Conservation (phyloP, 306 rosid species). For the Myrica gale region DNA sequence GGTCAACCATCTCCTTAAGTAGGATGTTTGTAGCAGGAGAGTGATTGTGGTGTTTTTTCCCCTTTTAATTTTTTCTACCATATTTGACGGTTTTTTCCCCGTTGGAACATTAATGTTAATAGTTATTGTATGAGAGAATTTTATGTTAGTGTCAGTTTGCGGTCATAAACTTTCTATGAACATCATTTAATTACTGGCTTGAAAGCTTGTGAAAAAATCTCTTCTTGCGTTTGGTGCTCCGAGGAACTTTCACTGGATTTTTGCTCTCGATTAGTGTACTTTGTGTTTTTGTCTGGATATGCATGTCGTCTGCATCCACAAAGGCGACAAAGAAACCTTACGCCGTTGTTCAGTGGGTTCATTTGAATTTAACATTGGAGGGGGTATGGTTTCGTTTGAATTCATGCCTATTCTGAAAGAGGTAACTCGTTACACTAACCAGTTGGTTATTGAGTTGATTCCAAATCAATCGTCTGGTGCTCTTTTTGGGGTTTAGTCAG, state of each 20-base stretch:
- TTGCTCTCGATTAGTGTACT: not conserved
- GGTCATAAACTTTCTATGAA: conserved; percentile 44
- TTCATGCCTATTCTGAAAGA: too few species aligned
- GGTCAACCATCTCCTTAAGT: conserved; percentile 51
- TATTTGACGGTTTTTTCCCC: conserved; percentile 46
- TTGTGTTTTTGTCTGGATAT: not conserved
- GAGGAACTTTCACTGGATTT: not conserved
- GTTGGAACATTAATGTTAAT: conserved; percentile 62
- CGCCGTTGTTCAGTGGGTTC: not conserved
- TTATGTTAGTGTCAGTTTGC: conserved; percentile 51
- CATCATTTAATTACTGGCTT: conserved; percentile 44
- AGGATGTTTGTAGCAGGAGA: conserved; percentile 69
- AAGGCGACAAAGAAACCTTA: not conserved
- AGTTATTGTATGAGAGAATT: conserved; percentile 61
- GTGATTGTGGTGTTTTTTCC: conserved; percentile 57
- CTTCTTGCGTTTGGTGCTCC: not conserved
- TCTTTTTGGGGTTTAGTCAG: too few species aligned
- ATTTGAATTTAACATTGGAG: too few species aligned
- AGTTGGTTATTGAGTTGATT: too few species aligned
- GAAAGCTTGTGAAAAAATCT: conserved; percentile 30
- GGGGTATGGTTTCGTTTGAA: too few species aligned
- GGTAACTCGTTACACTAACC: too few species aligned
- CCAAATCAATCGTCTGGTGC: too few species aligned
- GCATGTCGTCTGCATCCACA: not conserved
- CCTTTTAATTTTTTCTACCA: conserved; percentile 13